phyloP scores from a whole-genome alignment of 306 rosid species.

The Boehmeria nivea region DNA sequence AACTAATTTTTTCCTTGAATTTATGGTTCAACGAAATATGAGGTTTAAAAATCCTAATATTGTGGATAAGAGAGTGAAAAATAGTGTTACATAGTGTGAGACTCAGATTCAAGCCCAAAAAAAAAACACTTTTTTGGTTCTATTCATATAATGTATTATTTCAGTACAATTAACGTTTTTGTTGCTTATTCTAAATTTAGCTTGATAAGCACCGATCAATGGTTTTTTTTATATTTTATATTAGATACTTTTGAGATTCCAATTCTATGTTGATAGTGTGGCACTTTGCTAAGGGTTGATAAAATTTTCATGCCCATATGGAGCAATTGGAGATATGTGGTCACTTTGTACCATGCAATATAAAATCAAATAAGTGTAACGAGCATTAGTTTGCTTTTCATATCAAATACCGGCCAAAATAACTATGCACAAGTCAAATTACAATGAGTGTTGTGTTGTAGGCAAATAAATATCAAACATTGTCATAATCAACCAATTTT shows the following conservation, averaged over 20 bases:
- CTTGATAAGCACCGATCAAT: too few species aligned
- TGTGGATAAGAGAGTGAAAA: neutral
- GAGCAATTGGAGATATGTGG: too few species aligned
- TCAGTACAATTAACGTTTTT: neutral
- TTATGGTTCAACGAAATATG: constrained; percentile 18
- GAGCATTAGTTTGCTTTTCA: neutral
- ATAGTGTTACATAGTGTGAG: neutral
- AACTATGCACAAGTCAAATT: neutral
- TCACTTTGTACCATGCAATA: too few species aligned
- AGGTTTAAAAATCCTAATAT: constrained; percentile 20
- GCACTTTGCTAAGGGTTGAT: too few species aligned
- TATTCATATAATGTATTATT: too few species aligned
- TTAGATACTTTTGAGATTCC: neutral
- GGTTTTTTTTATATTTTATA: too few species aligned
- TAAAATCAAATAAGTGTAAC: too few species aligned
- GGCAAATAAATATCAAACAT: constrained; percentile 5
- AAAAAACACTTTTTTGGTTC: neutral
- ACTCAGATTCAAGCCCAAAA: neutral
- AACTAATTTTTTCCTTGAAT: constrained; percentile 13
- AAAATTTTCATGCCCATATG: too few species aligned
- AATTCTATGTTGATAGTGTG: neutral
- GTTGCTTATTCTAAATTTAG: neutral
- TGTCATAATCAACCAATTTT: constrained; percentile 10
- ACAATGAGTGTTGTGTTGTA: constrained; percentile 8
- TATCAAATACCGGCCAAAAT: too few species aligned